Evolutionary conservation across 208 protist genomes (phyloP), one percentile per base, ranked within the genome.

Genomic region (Histomonas meleagridis): DNA sequence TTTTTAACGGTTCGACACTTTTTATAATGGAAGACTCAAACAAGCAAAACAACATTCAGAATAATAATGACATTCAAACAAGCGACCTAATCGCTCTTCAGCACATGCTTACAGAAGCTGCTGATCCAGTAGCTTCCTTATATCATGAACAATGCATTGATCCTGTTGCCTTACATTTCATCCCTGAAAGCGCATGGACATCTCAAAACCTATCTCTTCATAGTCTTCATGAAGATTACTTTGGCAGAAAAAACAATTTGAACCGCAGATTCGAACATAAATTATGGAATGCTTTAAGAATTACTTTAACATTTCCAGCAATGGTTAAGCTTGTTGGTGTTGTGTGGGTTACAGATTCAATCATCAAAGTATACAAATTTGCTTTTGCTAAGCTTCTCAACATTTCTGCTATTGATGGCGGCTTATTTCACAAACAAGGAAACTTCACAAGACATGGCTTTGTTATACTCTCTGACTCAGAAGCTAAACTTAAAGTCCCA

Each of bases 251-350:
- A 40, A 79, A 79, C 40, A 79, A 79, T 23, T 32, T 79, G 1
- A 79, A 79, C 49, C 70, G 70, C 28, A 46, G 70, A 49, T 79
- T 79, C 28, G 70, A 79, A 40, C 70, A 79, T 79, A 79, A 79
- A 79, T 49, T 79, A 51, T 79, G 70, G 70, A 79, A 79, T 79
- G 70, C 70, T 49, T 18, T 79, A 1, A 3, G 32, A 46, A 79
- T 79, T 28, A 79, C 70, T 1, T 9, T 49, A 49, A n/a, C 40
- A 46, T 79, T 51, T 49, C 70, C 28, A 35, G 49, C 46, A n/a
- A 46, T 46, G 5, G 10, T 49, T 4, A 23, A 23, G 49, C n/a
- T 79, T 14, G 70, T 79, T 48, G 70, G 70, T 23, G 70, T 79
- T 3, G 9, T 28, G 26, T 79, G 70, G 70, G 70, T 49, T 49